Base-by-base conservation (phyloP, 1,284 basidiomycete species). In the Trichosporon faecale region DNA sequence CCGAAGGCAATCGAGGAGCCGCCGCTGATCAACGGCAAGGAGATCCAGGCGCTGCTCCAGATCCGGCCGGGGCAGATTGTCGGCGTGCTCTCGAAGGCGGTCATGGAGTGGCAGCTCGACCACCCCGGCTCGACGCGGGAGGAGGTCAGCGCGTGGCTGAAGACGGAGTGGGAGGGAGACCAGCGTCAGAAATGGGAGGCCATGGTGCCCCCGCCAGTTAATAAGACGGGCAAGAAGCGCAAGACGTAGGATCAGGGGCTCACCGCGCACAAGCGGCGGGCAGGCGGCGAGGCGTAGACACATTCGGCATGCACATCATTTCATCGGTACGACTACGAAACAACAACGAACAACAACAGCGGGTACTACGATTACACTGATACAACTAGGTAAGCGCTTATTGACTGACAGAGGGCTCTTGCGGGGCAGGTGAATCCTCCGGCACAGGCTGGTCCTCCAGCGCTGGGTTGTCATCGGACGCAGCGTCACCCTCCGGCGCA, bases 31-130 rank as follows among this genome's bases (percentile, higher is more conserved):
- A 89, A 94, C 76, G 94, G 95, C 2, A 88, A 86, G 60, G 88
- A 91, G 66, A 85, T 94, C 57, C 84, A 88, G 6, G 74, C 83
- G 27, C 79, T 88, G 4, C 85, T 95, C 8, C 85, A 85, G 9
- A 83, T 84, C 2, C 87, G 85, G 72, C 87, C 90, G 1, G 92
- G 93, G 1, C 87, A 88, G 1, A 90, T 92, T 88, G 88, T 90
- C 6, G 86, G 88, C 31, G 82, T 86, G 27, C 86, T 91, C 21
- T 85, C 92, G n/a, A 83, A 86, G 21, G 87, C 86, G 46, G 86
- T 96, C 52, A 80, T 92, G 25, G 88, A 89, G 72, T 96, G 93
- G 92, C 93, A 95, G 79, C 86, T 97, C 12, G 89, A 88, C 44
- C 84, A 94, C 79, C 92, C 94, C 0, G 77, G 85, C 1, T 86